These are phyloP conservation scores for Crithidia thermophila DNA, from an alignment of 208 protist genomes.

Conservation along the genomic window DNA sequence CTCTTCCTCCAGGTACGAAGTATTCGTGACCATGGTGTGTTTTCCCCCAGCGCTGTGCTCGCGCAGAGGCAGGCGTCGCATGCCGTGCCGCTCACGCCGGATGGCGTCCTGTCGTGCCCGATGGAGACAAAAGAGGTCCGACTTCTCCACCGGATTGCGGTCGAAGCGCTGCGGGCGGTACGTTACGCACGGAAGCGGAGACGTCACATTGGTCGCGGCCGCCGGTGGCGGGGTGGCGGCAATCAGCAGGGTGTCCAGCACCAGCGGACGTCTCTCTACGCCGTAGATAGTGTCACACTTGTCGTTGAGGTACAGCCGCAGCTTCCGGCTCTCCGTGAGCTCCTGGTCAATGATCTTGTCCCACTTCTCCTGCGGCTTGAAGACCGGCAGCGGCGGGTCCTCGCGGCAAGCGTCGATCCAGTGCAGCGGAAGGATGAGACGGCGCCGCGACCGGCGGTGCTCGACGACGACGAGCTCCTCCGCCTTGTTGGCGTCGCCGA, in stretches of 20 bases:
- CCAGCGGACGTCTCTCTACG: slow-evolving; percentile 47
- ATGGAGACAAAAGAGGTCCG: background rate
- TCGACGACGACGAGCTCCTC: slow-evolving; percentile 31
- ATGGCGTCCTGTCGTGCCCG: slow-evolving; percentile 3
- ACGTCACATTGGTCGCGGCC: background rate
- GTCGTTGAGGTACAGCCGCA: slow-evolving; percentile 73
- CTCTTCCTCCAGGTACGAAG: background rate
- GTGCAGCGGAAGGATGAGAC: slow-evolving; percentile 11
- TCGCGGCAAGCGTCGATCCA: slow-evolving; percentile 4
- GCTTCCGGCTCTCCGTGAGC: slow-evolving; percentile 52
- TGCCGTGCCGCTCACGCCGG: background rate
- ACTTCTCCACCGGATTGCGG: background rate
- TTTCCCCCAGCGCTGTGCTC: too few relatives aligned
- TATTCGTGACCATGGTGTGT: too few relatives aligned
- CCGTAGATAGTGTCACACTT: slow-evolving; percentile 69
- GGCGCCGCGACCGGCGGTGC: slow-evolving; percentile 2
- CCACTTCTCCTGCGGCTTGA: slow-evolving; percentile 23
- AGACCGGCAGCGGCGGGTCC: slow-evolving; percentile 3
- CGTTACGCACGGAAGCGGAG: background rate
- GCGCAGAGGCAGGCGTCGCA: background rate
- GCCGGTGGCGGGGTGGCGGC: background rate
- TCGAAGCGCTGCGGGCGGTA: slow-evolving; percentile 23
- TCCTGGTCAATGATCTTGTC: slow-evolving; percentile 45
- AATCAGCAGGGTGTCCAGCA: slow-evolving; percentile 39
- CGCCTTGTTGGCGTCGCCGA: slow-evolving; percentile 1